Evolutionary conservation across 73 alveolate genomes (phyloP), one percentile per base, ranked within the genome.

Genomic region (Tetrahymena borealis): DNA sequence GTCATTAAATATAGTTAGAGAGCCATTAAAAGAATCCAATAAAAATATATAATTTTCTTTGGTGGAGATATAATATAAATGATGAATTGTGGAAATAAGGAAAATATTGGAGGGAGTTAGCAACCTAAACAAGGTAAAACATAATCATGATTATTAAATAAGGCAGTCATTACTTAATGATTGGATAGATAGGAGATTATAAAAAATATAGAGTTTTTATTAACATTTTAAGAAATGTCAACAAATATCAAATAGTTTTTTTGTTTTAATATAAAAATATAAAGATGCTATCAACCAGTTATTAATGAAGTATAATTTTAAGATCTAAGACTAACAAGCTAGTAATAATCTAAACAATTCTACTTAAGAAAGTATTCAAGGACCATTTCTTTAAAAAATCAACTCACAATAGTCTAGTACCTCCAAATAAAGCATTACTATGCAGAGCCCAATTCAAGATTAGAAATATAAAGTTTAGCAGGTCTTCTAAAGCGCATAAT

Each of bases 21-120:
- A 60, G 85, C n/a, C 85, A 60, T n/a, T 18, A 7, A 60, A 60
- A 60, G 37, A 24, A 32, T 60, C 85, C 28, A 24, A 60, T 60
- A 24, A 32, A 60, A 32, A n/a, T n/a, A n/a, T n/a, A n/a, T n/a
- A n/a, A 32, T 28, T 15, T 60, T 60, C 85, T 24, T 60, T 60
- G n/a, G n/a, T 60, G 85, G 28, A 60, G 36, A 60, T 60, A 60
- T 10, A 60, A 60, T 13, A 24, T 60, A 35, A 32, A 60, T 60
- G n/a, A 60, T 60, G 85, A 60, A 60, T 60, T 60, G 85, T 60
- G 85, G 85, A 60, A 60, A 60, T 60, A 60, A 60, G 85, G 85
- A 60, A 60, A 60, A 60, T 60, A 60, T 60, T 35, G 28, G 85
- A 24, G 28, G 85, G 37, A n/a, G 37, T 0, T 60, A 60, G 28